phyloP scores from a whole-genome alignment of 163 green algal genomes.

The Coccomyxa subellipsoidea region DNA sequence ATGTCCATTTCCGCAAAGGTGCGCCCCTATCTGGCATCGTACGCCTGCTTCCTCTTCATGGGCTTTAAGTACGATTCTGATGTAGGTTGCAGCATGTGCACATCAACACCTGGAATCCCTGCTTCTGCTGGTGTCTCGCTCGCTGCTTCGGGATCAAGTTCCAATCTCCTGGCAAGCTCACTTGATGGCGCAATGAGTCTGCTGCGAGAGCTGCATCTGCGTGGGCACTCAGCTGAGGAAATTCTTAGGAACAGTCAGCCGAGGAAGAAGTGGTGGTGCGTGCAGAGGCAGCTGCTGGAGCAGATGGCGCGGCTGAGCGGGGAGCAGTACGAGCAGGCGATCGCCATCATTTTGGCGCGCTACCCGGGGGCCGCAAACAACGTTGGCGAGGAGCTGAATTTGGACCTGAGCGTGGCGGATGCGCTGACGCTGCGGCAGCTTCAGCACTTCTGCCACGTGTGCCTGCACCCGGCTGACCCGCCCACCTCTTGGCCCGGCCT shows the following conservation, averaged over 20 bases:
- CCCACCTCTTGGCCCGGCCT: constrained; percentile 3
- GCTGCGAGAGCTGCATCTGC: too few species aligned
- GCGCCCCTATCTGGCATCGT: neutral
- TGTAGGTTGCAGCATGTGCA: too few species aligned
- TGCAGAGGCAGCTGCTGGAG: constrained; percentile 17
- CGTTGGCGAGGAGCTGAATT: constrained; percentile 31
- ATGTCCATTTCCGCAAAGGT: constrained; percentile 19
- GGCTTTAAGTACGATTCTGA: too few species aligned
- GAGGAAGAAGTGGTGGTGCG: too few species aligned
- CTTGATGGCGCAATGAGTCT: too few species aligned
- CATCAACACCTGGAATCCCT: too few species aligned
- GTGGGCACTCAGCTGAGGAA: too few species aligned
- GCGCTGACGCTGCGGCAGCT: constrained; percentile 56
- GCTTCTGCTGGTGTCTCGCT: too few species aligned
- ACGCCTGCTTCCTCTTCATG: too few species aligned
- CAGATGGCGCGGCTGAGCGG: constrained; percentile 28
- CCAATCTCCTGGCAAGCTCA: too few species aligned
- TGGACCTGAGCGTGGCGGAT: constrained; percentile 49
- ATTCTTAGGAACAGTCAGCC: too few species aligned
- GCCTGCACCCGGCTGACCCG: neutral
- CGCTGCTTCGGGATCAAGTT: too few species aligned
- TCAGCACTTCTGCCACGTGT: constrained; percentile 5
- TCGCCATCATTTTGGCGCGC: constrained; percentile 42
- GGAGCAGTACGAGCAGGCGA: constrained; percentile 46
- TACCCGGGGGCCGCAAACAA: constrained; percentile 26